Evolutionary conservation across 75 land plant species (phyloP), one percentile per base, ranked within the genome.

Genomic region (Chamaecyparis obtusa): DNA sequence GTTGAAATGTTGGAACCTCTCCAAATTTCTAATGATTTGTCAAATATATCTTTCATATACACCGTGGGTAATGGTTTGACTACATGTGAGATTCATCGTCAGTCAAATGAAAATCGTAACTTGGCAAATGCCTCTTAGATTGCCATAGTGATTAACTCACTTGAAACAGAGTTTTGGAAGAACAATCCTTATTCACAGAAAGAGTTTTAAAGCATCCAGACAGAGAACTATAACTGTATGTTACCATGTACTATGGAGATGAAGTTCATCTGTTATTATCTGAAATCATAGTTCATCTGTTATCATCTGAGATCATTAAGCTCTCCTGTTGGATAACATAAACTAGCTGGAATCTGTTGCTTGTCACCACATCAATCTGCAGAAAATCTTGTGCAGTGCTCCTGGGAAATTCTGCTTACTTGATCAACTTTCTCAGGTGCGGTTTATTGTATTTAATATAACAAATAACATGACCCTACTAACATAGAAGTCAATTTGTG

Each of bases 1-100:
- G 97, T 96, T 21, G 93, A 90, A 55, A 84, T 88, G 2, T 88
- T 96, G 84, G 95, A 93, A 85, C 94, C 93, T 84, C 93, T 96
- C 10, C 97, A 94, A 83, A 81, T 84, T 19, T 49, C 87, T 7
- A 56, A 35, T 24, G 91, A 91, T 9, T 88, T 83, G 46, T 35
- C 85, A 89, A 85, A 49, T 51, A 37, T 44, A 30, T 16, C 88
- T 83, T 74, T 74, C 76, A 74, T 14, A 14, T 74, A 74, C 36
- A 74, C 36, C 2, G 76, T 74, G 36, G 76, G 36, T 33, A 74
- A 10, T 33, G 76, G 76, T 74, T 32, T 74, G 76, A 74, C 76
- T 74, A 74, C 76, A 3, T 74, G 11, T 33, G 76, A 74, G 15
- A 74, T 32, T 74, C 32, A 81, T 46, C 51, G 76, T n/a, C 83